Evolutionary conservation across 768 basidiomycete species (phyloP).

Genomic region (Albatrellus ellisii): DNA sequence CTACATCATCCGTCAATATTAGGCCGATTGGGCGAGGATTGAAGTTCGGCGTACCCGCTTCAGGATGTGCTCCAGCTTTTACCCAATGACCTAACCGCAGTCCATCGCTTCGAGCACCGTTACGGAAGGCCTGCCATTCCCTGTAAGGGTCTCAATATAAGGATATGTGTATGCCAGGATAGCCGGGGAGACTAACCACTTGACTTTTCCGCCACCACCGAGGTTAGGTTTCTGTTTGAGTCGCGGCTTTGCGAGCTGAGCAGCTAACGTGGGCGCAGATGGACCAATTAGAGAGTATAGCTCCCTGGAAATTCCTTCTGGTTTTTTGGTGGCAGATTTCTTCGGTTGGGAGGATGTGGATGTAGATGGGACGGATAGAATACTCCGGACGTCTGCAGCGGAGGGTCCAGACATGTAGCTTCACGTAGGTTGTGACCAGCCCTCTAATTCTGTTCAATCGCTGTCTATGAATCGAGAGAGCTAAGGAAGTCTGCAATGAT

Average conservation of each 20-base stretch:
- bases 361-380: conserved; percentile 45
- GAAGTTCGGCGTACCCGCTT: conserved; percentile 31
- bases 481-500: no score
- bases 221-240: conserved; percentile 81
- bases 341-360: conserved; percentile 30
- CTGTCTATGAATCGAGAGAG: no score
- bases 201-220: conserved; percentile 44
- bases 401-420: conserved; percentile 42
- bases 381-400: conserved; percentile 76
- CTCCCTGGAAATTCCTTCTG: conserved; percentile 87
- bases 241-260: conserved; percentile 67
- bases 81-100: conserved; percentile 79
- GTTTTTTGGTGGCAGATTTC: conserved; percentile 40
- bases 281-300: conserved; percentile 93
- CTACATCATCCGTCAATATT: conserved; percentile 21
- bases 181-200: conserved; percentile 43
- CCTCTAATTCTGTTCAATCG: no score
- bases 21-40: neutral
- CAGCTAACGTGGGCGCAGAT: conserved; percentile 73
- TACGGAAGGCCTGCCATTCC: conserved; percentile 67
- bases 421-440: no score
- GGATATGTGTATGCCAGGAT: neutral
- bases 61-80: conserved; percentile 42
- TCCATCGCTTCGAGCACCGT: conserved; percentile 51
- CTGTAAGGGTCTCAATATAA: conserved; percentile 25